Evolutionary conservation across 2,329 filamentous ascomycete genomes (phyloP), one percentile per base, ranked within the genome.

Genomic region (Alternaria solani): DNA sequence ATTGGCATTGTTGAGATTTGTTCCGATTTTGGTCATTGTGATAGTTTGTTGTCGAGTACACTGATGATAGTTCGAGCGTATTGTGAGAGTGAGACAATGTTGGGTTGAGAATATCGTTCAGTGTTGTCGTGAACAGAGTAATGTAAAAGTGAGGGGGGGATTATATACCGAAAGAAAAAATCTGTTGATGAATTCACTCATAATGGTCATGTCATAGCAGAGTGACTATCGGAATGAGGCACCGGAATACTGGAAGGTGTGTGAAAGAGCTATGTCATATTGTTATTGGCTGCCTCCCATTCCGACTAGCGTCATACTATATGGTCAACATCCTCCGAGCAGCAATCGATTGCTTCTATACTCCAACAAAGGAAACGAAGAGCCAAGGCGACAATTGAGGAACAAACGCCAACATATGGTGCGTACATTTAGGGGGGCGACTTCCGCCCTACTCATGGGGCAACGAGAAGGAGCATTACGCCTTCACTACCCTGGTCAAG

Each of bases 121-220:
- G 9, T 1, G 9, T 1, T 9, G 23, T 8, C 16, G 7, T 44
- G 6, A 20, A 14, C 4, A 4, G 16, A 2, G 18, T 25, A 32
- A 0, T n/a, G 0, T n/a, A n/a, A 4, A 18, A 48, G 30, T 4
- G 25, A n/a, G 18, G 4, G 16, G 2, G 7, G 9, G 5, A 2
- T 25, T n/a, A 9, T 36, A n/a, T 48, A 48, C 1, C 7, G 1
- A 5, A 4, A 36, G 5, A 12, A 14, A 18, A n/a, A 11, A 12
- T 12, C 4, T 30, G 9, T 30, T 0, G 11, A 30, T 4, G 11
- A 8, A 23, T 47, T 47, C 44, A 11, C 20, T 6, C 9, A 16
- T 5, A 32, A n/a, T 6, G 20, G 32, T 32, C n/a, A 11, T 5
- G 11, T 9, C 11, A 20, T 30, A 11, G 44, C 44, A 0, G 32